Base-by-base conservation (phyloP, 228 moss, liverwort and hornwort species). In the Sphagnum fallax region DNA sequence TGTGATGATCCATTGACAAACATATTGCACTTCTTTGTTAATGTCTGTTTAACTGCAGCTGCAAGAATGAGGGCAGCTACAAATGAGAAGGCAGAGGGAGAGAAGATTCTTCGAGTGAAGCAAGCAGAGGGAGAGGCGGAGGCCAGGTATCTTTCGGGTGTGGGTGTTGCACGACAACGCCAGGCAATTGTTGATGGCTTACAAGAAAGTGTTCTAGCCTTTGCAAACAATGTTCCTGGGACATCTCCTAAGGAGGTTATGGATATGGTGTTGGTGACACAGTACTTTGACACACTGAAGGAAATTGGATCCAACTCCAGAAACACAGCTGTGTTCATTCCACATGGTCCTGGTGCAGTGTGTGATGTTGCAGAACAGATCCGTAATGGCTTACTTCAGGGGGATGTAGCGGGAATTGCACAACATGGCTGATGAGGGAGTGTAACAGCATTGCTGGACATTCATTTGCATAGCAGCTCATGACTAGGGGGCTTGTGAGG, bases 171-270 rank as follows among this genome's bases (percentile, higher is more conserved):
- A 15, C 52, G 82, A 53, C 82, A 82, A 65, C 74, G 82, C 16
- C 82, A 82, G 72, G 82, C 82, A 11, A 82, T 82, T 66, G 82
- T 82, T 51, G 82, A 82, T 60, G 82, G 82, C 16, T 48, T 82
- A 66, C 67, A 78, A 62, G 82, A 82, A 52, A 82, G 82, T 64
- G 82, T 82, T 0, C 74, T 82, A 10, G 82, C 77, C 16, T 82
- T 82, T 49, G 72, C 82, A 13, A 71, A 75, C 72, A 82, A 82
- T 47, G 82, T 82, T 52, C 82, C 78, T 5, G 82, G 82, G 32
- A 82, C 82, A 48, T 60, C 75, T 5, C 62, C 78, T 4, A 82
- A 78, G 57, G 82, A 82, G 63, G 82, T 82, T 15, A 75, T 82
- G 6, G 82, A 82, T 18, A 82, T 82, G 82, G 78, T 82, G 4